Conservation (phyloP, 129 eudicot genomes). For the Artemisia argyi region DNA sequence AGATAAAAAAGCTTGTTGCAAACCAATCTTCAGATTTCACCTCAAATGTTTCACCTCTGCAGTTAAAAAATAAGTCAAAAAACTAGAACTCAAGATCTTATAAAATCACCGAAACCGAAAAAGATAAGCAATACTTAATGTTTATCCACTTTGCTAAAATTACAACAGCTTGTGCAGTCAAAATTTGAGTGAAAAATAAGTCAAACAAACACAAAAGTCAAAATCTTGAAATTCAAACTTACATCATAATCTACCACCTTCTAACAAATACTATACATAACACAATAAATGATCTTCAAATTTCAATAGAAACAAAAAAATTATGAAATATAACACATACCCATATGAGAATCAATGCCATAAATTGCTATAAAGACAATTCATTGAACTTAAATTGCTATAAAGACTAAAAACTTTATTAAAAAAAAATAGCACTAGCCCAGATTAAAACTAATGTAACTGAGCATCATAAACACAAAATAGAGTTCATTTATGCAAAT, state of each 20-base stretch:
- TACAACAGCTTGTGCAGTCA: not conserved
- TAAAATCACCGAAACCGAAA: too few relatives aligned
- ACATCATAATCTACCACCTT: not conserved
- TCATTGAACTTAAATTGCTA: not conserved
- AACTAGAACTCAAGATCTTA: too few relatives aligned
- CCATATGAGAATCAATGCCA: not conserved
- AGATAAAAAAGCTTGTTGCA: constrained; percentile 7
- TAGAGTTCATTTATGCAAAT: not conserved
- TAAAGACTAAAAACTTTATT: too few relatives aligned
- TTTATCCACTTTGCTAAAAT: too few relatives aligned
- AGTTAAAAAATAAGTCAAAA: not conserved
- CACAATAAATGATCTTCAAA: too few relatives aligned
- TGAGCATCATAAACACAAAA: too few relatives aligned
- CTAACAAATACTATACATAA: too few relatives aligned
- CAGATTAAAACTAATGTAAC: too few relatives aligned
- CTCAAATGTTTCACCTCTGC: constrained; percentile 28
- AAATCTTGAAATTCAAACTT: not conserved
- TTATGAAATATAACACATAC: constrained; percentile 12
- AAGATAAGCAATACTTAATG: too few relatives aligned
- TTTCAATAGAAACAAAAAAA: not conserved
- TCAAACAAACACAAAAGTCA: constrained; percentile 17
- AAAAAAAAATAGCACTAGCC: too few relatives aligned
- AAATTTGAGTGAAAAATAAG: constrained; percentile 16
- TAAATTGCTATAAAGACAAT: too few relatives aligned
- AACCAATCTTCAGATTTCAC: constrained; percentile 18